Evolutionary conservation across 306 rosid genomes (phyloP).

Genomic region (Glycyrrhiza uralensis): DNA sequence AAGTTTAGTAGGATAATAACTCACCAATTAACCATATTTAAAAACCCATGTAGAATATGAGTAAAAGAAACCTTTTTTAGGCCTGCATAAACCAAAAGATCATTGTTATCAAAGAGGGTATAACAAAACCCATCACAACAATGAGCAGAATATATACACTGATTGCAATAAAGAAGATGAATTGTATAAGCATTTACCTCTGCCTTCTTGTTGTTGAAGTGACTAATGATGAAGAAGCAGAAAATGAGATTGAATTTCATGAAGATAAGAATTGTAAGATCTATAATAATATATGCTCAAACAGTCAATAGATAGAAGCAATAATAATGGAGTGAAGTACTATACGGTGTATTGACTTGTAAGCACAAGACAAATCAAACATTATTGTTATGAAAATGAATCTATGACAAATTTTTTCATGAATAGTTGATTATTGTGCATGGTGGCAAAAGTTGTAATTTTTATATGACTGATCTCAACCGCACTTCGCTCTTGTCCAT

Average conservation of each 20-base stretch:
- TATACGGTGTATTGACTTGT: neutral
- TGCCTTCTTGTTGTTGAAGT: neutral
- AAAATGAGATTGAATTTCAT: neutral
- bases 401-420: neutral
- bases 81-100: slow-evolving; percentile 18
- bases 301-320: neutral
- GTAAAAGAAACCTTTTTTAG: neutral
- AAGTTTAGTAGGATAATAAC: too few species aligned
- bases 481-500: neutral
- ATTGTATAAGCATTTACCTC: neutral
- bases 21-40: too few species aligned
- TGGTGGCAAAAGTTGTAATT: neutral
- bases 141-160: neutral
- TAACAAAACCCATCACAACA: neutral
- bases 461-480: neutral
- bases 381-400: neutral
- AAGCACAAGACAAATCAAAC: neutral
- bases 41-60: neutral
- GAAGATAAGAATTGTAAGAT: neutral
- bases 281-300: neutral
- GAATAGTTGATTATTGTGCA: neutral
- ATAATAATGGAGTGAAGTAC: too few species aligned
- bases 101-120: neutral
- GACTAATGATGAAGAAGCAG: neutral
- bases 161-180: neutral